phyloP scores from a whole-genome alignment of 495 filamentous ascomycete genomes.

The Penicillium crystallinum region DNA sequence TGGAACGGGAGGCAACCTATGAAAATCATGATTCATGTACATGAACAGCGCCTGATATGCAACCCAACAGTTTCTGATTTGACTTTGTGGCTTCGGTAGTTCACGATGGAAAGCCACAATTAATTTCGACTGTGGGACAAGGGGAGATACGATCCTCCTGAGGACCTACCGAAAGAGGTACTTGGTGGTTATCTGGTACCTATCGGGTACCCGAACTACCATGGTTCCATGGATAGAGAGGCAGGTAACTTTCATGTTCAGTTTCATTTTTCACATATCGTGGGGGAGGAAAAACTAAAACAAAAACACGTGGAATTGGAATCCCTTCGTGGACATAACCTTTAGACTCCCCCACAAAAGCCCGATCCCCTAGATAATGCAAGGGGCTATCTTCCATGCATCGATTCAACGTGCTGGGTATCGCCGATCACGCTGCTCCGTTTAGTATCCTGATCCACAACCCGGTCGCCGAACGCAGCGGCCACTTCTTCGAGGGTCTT shows the following conservation, averaged over 20 bases:
- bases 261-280: too few species aligned
- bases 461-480: slow-evolving; percentile 51
- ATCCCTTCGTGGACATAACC: not conserved
- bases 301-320: too few species aligned
- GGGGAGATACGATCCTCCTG: too few species aligned
- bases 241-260: too few species aligned
- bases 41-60: too few species aligned
- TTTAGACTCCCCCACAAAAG: not conserved
- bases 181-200: too few species aligned
- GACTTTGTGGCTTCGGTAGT: not conserved
- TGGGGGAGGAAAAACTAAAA: too few species aligned
- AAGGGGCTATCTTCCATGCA: not conserved
- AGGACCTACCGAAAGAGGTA: too few species aligned
- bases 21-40: too few species aligned
- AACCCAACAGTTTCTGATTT: not conserved
- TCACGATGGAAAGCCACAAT: not conserved
- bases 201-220: too few species aligned
- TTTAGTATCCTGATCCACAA: slow-evolving; percentile 37
- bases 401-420: slow-evolving; percentile 25
- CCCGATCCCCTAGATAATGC: not conserved
- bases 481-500: slow-evolving; percentile 58
- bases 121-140: not conserved
- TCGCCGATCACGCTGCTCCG: slow-evolving; percentile 11
- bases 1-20: too few species aligned
- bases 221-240: too few species aligned